Evolutionary conservation across 2,329 filamentous ascomycete species (phyloP).

Genomic region (Exophiala spinifera): DNA sequence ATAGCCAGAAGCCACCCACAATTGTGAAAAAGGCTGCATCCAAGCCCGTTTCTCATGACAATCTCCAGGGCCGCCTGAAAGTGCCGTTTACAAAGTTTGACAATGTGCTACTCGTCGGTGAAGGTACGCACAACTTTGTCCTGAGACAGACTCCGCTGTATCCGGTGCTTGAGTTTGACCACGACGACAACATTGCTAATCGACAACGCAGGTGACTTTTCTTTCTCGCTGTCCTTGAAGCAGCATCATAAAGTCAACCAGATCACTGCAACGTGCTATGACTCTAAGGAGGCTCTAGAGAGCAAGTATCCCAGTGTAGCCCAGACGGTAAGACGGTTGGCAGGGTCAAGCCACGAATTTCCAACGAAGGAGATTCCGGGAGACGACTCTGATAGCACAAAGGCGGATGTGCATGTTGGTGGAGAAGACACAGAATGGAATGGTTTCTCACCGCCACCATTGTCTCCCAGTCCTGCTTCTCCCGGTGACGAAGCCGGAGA

Average conservation of each 20-base stretch:
- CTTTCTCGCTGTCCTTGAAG: constrained; percentile 45
- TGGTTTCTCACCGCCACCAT: constrained; percentile 25
- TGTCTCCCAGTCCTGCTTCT: background rate
- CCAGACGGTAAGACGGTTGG: constrained; percentile 11
- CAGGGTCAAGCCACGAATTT: background rate
- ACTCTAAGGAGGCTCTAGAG: constrained; percentile 49
- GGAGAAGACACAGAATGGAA: constrained; percentile 22
- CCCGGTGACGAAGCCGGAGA: background rate
- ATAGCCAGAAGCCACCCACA: constrained; percentile 16
- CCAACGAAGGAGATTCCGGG: background rate
- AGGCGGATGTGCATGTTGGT: background rate
- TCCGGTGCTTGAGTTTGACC: background rate
- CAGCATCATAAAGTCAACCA: constrained; percentile 40
- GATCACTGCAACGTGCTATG: constrained; percentile 46
- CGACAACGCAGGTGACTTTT: constrained; percentile 43
- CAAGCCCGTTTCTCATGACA: constrained; percentile 1
- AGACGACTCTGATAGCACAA: background rate
- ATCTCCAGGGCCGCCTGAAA: constrained; percentile 11
- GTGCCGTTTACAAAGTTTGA: constrained; percentile 41
- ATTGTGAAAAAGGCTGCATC: constrained; percentile 1
- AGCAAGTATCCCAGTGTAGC: constrained; percentile 71
- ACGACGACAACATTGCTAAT: constrained; percentile 19
- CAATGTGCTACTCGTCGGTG: constrained; percentile 44
- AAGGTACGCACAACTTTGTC: constrained; percentile 36
- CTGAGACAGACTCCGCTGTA: too few species aligned